A percentile compares a stretch with the other conserved stretches of the same genome.
Conservation (phyloP, 2,329 filamentous ascomycete species). For the Dactylella cylindrospora region DNA sequence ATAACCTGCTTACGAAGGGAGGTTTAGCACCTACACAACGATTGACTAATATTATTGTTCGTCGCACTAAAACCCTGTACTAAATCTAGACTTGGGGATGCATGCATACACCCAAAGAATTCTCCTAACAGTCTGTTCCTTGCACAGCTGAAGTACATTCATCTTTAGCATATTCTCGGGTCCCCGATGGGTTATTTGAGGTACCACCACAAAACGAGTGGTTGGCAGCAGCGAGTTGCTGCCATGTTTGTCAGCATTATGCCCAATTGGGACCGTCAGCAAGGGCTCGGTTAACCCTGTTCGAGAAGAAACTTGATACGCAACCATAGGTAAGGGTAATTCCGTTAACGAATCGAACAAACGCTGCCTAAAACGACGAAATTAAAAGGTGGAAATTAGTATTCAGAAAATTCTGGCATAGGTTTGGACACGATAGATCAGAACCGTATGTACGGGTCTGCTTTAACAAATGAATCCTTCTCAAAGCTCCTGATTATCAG, state of each 20-base stretch:
- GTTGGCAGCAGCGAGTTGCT: conserved; percentile 15
- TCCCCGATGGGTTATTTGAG: too few species aligned
- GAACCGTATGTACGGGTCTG: too few species aligned
- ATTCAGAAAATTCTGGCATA: too few species aligned
- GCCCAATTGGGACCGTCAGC: conserved; percentile 23
- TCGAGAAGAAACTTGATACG: conserved; percentile 1
- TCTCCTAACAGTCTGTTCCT: conserved; percentile 9
- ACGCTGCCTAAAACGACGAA: conserved; percentile 17
- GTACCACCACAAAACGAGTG: conserved; percentile 9
- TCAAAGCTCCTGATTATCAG: too few species aligned
- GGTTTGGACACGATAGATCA: too few species aligned
- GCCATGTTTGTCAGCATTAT: conserved; percentile 29
- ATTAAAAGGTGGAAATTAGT: conserved; percentile 21
- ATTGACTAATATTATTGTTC: too few species aligned
- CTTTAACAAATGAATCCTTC: too few species aligned
- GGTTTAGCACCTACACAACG: too few species aligned
- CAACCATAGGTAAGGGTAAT: conserved; percentile 8
- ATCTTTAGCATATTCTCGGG: conserved; percentile 1
- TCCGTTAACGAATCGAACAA: conserved; percentile 8
- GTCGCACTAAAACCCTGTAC: too few species aligned
- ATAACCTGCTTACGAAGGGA: too few species aligned
- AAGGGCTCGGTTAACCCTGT: conserved; percentile 26
- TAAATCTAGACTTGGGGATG: too few species aligned
- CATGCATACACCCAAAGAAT: conserved; percentile 1
- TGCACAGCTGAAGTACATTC: conserved; percentile 24